Evolutionary conservation across 257 asterid genomes (phyloP).

Genomic region (Solanum microdontum): DNA sequence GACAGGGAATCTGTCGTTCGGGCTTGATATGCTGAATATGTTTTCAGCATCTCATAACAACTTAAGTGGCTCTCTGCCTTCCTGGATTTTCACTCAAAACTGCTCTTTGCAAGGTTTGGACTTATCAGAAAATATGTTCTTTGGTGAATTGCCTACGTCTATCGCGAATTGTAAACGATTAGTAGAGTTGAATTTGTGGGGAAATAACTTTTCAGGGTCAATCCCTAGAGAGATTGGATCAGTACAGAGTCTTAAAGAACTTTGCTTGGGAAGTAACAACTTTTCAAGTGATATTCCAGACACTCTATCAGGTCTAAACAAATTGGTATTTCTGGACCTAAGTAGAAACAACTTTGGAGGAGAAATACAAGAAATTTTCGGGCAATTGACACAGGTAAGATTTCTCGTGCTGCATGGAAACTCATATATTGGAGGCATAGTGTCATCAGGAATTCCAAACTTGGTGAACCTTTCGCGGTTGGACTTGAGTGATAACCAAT

Average conservation of each 20-base stretch:
- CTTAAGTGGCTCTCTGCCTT: slow-evolving; percentile 31
- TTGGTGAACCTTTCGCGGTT: slow-evolving; percentile 49
- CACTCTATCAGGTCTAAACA: slow-evolving; percentile 28
- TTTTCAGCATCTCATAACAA: slow-evolving; percentile 44
- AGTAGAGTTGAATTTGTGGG: slow-evolving; percentile 40
- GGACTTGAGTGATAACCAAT: slow-evolving; percentile 69
- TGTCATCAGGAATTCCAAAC: slow-evolving; percentile 41
- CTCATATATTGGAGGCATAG: slow-evolving; percentile 47
- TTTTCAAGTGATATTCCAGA: slow-evolving; percentile 72
- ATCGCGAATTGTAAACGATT: slow-evolving; percentile 41
- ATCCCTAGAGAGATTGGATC: slow-evolving; percentile 65
- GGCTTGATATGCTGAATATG: slow-evolving; percentile 42
- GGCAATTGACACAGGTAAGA: slow-evolving; percentile 44
- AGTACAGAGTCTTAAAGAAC: slow-evolving; percentile 31
- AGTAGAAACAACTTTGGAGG: slow-evolving; percentile 66
- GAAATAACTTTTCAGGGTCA: slow-evolving; percentile 45
- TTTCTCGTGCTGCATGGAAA: slow-evolving; percentile 58
- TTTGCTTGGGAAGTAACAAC: slow-evolving; percentile 52
- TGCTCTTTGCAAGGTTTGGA: slow-evolving; percentile 55
- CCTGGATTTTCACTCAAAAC: slow-evolving; percentile 29
- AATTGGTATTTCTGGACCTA: slow-evolving; percentile 51
- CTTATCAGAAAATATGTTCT: slow-evolving; percentile 49
- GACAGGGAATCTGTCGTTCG: slow-evolving; percentile 45
- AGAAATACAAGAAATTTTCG: slow-evolving; percentile 56
- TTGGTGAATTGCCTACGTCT: slow-evolving; percentile 47